Conservation (phyloP, 2,329 filamentous ascomycete genomes). For the Curvularia eragrostidis region DNA sequence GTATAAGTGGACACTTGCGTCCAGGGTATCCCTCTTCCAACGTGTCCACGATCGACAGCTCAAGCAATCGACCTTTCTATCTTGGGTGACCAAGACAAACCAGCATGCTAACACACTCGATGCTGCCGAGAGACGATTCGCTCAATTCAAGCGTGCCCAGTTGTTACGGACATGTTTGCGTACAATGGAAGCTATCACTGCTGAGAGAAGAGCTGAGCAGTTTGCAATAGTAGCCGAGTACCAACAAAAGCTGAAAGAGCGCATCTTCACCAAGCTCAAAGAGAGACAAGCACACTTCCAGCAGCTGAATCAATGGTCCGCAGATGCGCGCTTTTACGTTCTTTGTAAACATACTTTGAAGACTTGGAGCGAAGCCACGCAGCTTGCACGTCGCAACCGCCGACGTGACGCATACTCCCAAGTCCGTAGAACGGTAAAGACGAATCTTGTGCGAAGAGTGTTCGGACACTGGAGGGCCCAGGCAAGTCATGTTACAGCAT, state of each 20-base stretch:
- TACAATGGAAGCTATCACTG: conserved; percentile 36
- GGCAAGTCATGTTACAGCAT: conserved; percentile 19
- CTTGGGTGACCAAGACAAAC: conserved; percentile 41
- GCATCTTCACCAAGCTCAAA: conserved; percentile 46
- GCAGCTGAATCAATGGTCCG: conserved; percentile 60
- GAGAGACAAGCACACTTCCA: conserved; percentile 52
- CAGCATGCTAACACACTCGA: conserved; percentile 38
- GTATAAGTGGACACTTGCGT: conserved; percentile 67
- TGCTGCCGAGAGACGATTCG: conserved; percentile 40
- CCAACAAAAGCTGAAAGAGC: conserved; percentile 50
- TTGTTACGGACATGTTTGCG: conserved; percentile 35
- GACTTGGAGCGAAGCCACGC: conserved; percentile 59
- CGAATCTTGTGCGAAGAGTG: conserved; percentile 56
- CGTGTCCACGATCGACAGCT: conserved; percentile 45
- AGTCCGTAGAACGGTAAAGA: conserved; percentile 61
- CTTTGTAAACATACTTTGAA: conserved; percentile 58
- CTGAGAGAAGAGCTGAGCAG: conserved; percentile 37
- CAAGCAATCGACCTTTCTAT: conserved; percentile 36
- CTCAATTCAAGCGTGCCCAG: conserved; percentile 40
- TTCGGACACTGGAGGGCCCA: conserved; percentile 50
- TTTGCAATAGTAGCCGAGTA: conserved; percentile 52
- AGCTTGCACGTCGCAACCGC: conserved; percentile 59
- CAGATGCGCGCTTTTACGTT: conserved; percentile 64
- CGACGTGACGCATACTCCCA: conserved; percentile 63
- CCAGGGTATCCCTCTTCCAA: conserved; percentile 50